A percentile compares a stretch with the other conserved stretches of the same genome.
phyloP scores from a whole-genome alignment of 1,284 basidiomycete genomes.

The Paramarasmius palmivorus region DNA sequence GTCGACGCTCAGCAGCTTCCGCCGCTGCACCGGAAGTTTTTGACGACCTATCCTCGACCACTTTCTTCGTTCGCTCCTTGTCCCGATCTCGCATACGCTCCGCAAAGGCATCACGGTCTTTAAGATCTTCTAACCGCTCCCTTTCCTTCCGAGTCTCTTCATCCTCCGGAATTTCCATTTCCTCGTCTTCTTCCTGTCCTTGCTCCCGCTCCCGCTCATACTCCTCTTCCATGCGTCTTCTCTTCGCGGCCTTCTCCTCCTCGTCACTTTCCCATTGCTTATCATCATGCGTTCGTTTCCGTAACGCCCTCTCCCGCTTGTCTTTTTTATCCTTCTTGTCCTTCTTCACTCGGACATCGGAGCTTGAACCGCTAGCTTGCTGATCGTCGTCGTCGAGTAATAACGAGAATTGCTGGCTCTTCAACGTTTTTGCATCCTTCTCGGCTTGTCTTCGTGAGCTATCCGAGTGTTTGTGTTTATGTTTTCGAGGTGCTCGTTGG shows the following conservation, averaged over 20 bases:
- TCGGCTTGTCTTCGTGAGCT: conserved; percentile 61
- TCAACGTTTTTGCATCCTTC: conserved; percentile 71
- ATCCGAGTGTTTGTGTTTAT: conserved; percentile 55
- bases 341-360: conserved; percentile 45
- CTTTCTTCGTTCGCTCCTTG: conserved; percentile 81
- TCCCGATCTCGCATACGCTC: conserved; percentile 86
- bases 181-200: conserved; percentile 40
- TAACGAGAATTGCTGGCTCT: conserved; percentile 75
- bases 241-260: conserved; percentile 73
- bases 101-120: conserved; percentile 92
- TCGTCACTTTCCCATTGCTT: conserved; percentile 89
- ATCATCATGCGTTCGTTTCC: conserved; percentile 79
- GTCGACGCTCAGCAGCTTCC: conserved; percentile 80
- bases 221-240: conserved; percentile 10
- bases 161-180: conserved; percentile 64
- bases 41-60: conserved; percentile 92
- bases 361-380: conserved; percentile 24
- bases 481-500: conserved; percentile 74
- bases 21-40: conserved; percentile 71
- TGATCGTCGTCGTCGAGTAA: conserved; percentile 70
- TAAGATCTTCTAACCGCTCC: conserved; percentile 77
- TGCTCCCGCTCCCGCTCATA: conserved; percentile 38
- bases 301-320: conserved; percentile 42
- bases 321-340: conserved; percentile 52
- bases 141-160: conserved; percentile 72